phyloP scores from a whole-genome alignment of 2,329 filamentous ascomycete species.

The Aquanectria penicillioides region DNA sequence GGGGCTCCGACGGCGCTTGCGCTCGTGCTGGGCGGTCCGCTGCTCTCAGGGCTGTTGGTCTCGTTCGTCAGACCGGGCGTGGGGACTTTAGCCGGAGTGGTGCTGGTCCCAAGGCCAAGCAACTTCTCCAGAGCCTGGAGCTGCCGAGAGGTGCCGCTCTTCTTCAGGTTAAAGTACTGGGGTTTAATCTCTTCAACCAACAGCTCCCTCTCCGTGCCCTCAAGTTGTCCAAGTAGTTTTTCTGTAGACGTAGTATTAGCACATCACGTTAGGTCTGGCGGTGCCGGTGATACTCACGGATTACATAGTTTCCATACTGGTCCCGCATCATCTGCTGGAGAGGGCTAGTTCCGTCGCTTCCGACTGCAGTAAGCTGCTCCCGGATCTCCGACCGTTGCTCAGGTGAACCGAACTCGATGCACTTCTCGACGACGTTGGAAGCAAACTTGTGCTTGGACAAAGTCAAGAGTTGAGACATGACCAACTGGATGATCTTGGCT shows the following conservation, averaged over 20 bases:
- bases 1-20: constrained; percentile 61
- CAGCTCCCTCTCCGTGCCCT: constrained; percentile 66
- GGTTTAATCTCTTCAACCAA: constrained; percentile 73
- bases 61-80: constrained; percentile 76
- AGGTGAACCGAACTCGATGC: constrained; percentile 76
- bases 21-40: constrained; percentile 71
- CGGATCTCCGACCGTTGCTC: constrained; percentile 78
- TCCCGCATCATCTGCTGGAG: constrained; percentile 85
- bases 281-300: constrained; percentile 75
- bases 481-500: constrained; percentile 75
- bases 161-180: constrained; percentile 70
- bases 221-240: constrained; percentile 76
- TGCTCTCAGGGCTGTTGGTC: constrained; percentile 75
- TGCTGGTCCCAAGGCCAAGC: constrained; percentile 37
- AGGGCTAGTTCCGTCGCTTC: constrained; percentile 73
- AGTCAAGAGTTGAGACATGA: constrained; percentile 75
- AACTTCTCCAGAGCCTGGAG: constrained; percentile 50
- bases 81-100: constrained; percentile 53
- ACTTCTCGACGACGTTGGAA: constrained; percentile 97
- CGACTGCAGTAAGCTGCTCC: constrained; percentile 66
- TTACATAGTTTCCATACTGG: constrained; percentile 94
- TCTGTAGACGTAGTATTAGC: constrained; percentile 64
- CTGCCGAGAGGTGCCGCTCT: constrained; percentile 72
- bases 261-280: not conserved
- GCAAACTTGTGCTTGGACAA: constrained; percentile 96